Evolutionary conservation across 2,329 filamentous ascomycete species (phyloP), one percentile per base, ranked within the genome.

Genomic region (Aureobasidium sp.): DNA sequence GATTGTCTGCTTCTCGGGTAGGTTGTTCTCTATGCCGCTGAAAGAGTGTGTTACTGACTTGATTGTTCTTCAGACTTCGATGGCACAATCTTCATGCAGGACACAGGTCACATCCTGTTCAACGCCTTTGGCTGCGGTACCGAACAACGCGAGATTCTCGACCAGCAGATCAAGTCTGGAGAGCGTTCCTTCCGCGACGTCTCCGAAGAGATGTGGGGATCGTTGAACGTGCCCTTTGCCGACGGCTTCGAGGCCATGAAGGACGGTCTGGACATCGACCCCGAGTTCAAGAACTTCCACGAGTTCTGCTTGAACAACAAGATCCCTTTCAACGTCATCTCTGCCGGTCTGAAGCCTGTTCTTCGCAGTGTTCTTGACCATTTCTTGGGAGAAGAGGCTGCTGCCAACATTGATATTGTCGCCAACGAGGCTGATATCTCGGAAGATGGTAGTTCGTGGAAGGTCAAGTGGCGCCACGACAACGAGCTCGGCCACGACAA

Each of bases 161-260:
- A 88, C 63, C 76, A 82, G 63, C 84, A 88, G 68, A 86, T 88
- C 73, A 83, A 85, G 68, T 78, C 74, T 4, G 86, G 86, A 70
- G 82, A 86, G 70, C 81, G 85, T 15, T 85, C 84, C 0, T 88
- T 88, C 77, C 79, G 84, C 56, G 86, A 88, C 4, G 84, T 86
- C n/a, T 87, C 85, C 0, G 85, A 88, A 66, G 86, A 88, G 71
- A 87, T 88, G 82, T 88, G 86, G 84, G 83, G 82, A 8, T 87
- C 84, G 0, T 75, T 89, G 9, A 79, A 84, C 64, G 80, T 88
- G 0, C 84, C 85, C 1, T 88, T 88, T 68, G 85, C 87, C 27
- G 82, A 87, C 65, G 86, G 85, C 15, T 88, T 88, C 74, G 77
- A 82, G 61, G 77, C 87, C 34, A 86, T 88, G 81, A 79, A 85